Evolutionary conservation across 2,329 filamentous ascomycete genomes (phyloP).

Genomic region (Phyllosticta citriasiana): DNA sequence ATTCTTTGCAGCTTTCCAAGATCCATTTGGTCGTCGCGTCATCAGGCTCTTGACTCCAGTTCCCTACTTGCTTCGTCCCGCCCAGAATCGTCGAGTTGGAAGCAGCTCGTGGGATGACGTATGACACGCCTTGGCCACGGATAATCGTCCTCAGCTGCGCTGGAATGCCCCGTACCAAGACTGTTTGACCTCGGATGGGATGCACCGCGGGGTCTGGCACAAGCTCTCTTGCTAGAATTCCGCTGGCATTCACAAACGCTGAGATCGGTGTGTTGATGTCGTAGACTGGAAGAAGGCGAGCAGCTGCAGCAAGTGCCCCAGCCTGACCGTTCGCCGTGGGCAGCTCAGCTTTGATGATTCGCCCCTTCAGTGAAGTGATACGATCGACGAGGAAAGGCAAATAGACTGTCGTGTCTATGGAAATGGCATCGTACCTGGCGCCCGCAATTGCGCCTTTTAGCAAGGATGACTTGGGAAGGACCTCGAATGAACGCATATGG

Average conservation of each 20-base stretch:
- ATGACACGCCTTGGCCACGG: conserved; percentile 21
- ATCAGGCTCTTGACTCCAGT: conserved; percentile 26
- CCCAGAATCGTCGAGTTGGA: conserved; percentile 34
- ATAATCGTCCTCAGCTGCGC: conserved; percentile 15
- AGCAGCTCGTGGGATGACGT: conserved; percentile 34
- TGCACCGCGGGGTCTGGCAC: conserved; percentile 26
- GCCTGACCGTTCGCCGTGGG: conserved; percentile 19
- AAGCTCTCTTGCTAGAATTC: conserved; percentile 30
- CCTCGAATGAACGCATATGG: conserved; percentile 25
- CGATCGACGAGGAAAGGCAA: conserved; percentile 26
- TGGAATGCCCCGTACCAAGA: conserved; percentile 34
- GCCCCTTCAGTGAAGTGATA: conserved; percentile 18
- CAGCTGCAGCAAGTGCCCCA: conserved; percentile 16
- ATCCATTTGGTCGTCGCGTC: conserved; percentile 26
- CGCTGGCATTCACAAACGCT: conserved; percentile 35
- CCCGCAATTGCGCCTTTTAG: conserved; percentile 17
- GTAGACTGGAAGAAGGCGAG: neutral
- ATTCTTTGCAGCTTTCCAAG: conserved; percentile 23
- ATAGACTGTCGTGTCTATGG: conserved; percentile 30
- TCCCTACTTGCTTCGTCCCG: conserved; percentile 33
- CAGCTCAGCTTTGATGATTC: conserved; percentile 20
- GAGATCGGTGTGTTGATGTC: neutral
- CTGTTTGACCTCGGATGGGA: conserved; percentile 37
- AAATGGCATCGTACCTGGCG: conserved; percentile 24
- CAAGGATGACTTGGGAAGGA: conserved; percentile 13